Percentiles rank a stretch among this genome's conserved stretches.
phyloP scores from a whole-genome alignment of 768 basidiomycete species.

The Mycena leptocephala region DNA sequence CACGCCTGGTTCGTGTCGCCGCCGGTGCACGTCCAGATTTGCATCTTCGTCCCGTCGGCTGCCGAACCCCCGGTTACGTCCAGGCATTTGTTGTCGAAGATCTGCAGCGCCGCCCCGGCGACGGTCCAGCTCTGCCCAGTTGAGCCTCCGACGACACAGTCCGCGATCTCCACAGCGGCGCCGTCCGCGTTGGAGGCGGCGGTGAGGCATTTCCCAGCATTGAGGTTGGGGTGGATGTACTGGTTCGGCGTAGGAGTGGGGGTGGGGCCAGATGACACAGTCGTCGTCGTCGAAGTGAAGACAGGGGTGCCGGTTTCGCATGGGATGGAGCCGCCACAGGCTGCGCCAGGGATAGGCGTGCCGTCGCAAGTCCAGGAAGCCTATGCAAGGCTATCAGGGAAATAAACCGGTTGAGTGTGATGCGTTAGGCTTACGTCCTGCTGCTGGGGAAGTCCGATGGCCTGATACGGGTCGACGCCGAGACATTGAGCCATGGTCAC shows the following conservation, averaged over 20 bases:
- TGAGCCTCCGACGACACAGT: not conserved
- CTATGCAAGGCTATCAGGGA: not conserved
- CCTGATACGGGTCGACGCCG: too few relatives aligned
- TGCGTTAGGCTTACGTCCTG: not conserved
- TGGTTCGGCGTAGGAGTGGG: constrained; percentile 9
- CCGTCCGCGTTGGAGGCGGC: constrained; percentile 44
- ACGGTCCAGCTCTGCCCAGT: constrained; percentile 26
- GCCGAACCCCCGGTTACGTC: constrained; percentile 39
- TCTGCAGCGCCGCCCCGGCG: constrained; percentile 27
- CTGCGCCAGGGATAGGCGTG: constrained; percentile 12
- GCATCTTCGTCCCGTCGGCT: constrained; percentile 42
- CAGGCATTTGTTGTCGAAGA: constrained; percentile 39
- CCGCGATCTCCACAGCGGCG: not conserved
- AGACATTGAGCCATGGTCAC: too few relatives aligned
- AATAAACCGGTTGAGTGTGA: too few relatives aligned
- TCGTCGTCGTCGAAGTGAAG: not conserved
- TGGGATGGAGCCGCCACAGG: constrained; percentile 31
- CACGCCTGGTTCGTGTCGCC: constrained; percentile 37
- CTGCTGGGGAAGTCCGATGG: constrained; percentile 38
- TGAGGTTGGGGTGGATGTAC: constrained; percentile 8
- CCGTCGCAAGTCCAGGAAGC: constrained; percentile 22
- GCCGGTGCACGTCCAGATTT: constrained; percentile 40
- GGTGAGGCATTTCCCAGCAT: constrained; percentile 37
- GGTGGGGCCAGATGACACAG: constrained; percentile 4
- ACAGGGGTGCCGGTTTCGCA: constrained; percentile 22